phyloP scores from a whole-genome alignment of 768 basidiomycete species.

The Pleurotus tuber-regium region DNA sequence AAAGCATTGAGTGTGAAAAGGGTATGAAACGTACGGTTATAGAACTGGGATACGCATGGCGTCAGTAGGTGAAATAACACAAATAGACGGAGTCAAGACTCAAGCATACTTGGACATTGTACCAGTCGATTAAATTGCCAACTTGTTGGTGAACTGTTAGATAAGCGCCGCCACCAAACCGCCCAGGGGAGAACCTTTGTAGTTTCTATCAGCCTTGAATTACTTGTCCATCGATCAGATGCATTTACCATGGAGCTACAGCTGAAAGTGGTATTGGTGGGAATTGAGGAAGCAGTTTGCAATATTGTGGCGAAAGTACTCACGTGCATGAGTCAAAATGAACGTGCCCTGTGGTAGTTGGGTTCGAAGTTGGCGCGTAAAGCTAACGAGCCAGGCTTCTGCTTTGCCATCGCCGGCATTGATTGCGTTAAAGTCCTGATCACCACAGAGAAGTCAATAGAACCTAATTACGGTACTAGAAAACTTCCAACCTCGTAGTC shows the following conservation, averaged over 20 bases:
- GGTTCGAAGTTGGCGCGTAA: constrained; percentile 48
- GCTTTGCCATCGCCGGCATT: constrained; percentile 48
- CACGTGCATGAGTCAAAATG: constrained; percentile 57
- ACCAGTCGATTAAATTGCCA: constrained; percentile 65
- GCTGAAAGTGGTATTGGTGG: constrained; percentile 25
- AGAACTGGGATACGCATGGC: constrained; percentile 28
- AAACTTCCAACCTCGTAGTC: constrained; percentile 54
- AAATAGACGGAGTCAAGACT: constrained; percentile 16
- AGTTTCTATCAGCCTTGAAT: too few relatives aligned
- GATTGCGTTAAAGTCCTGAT: constrained; percentile 51
- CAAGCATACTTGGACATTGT: constrained; percentile 48
- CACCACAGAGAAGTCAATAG: too few relatives aligned
- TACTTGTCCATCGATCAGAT: too few relatives aligned
- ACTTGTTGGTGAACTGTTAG: constrained; percentile 49
- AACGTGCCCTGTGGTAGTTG: constrained; percentile 47
- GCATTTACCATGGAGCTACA: constrained; percentile 43
- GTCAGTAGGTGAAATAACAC: constrained; percentile 12
- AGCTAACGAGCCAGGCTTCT: constrained; percentile 55
- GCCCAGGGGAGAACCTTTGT: constrained; percentile 39
- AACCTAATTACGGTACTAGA: too few relatives aligned
- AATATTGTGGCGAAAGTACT: constrained; percentile 15
- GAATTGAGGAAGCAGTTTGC: neutral
- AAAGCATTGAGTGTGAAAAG: neutral
- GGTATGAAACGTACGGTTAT: constrained; percentile 36
- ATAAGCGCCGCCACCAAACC: constrained; percentile 52